A percentile compares a stretch with the other conserved stretches of the same genome.
Conservation (phyloP, 371 early-diverging fungal genomes). For the Mortierella sp. region DNA sequence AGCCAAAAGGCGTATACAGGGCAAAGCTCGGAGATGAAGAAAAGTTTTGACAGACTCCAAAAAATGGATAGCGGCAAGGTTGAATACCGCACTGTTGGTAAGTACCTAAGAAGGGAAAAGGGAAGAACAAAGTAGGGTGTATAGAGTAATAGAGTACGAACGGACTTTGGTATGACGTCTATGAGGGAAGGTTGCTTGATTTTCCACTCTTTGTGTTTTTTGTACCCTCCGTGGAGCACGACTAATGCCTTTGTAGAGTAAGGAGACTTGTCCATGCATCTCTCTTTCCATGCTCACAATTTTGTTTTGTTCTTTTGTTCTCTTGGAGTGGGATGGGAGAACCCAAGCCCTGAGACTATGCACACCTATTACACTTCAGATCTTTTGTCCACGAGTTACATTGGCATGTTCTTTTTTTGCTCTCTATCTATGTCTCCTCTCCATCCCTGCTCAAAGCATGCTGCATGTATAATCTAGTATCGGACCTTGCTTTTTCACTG, state of each 20-base stretch:
- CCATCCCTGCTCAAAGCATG: too few relatives aligned
- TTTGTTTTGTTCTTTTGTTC: conserved; percentile 5
- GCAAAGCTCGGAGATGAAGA: conserved; percentile 36
- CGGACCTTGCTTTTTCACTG: too few relatives aligned
- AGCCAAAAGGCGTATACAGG: conserved; percentile 32
- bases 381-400: too few relatives aligned
- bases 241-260: not conserved
- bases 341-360: too few relatives aligned
- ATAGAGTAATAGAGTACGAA: not conserved
- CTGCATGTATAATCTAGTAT: too few relatives aligned
- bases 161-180: not conserved
- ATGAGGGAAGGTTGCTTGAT: conserved; percentile 14
- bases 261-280: not conserved
- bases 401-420: too few relatives aligned
- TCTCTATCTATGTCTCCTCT: too few relatives aligned
- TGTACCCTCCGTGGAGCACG: too few relatives aligned
- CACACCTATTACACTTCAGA: too few relatives aligned
- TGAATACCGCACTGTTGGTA: conserved; percentile 51
- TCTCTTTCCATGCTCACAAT: conserved; percentile 3
- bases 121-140: not conserved
- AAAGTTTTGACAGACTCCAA: conserved; percentile 33
- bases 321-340: conserved; percentile 10
- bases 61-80: conserved; percentile 36
- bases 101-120: not conserved
- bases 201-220: conserved; percentile 7